Evolutionary conservation across 495 filamentous ascomycete genomes (phyloP).

Genomic region (Penicillium mononematosum): DNA sequence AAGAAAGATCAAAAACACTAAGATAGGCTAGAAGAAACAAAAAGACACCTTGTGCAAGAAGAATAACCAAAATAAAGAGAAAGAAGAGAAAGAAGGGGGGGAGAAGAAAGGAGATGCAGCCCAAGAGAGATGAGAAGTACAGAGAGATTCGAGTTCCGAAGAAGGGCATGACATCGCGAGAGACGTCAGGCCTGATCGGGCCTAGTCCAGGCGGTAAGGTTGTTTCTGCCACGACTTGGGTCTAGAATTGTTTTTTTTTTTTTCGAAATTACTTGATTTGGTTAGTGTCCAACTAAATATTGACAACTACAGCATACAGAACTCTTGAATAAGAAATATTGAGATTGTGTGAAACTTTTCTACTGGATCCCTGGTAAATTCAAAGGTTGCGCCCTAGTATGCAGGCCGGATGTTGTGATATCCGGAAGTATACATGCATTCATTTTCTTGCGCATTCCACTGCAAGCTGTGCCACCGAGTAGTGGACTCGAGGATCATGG

Average conservation of each 20-base stretch:
- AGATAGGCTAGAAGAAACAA: background rate
- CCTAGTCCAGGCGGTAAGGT: constrained; percentile 27
- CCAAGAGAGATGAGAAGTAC: constrained; percentile 20
- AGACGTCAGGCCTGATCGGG: constrained; percentile 34
- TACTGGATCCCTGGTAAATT: background rate
- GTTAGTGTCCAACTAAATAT: constrained; percentile 8
- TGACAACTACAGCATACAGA: background rate
- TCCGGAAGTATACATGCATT: constrained; percentile 11
- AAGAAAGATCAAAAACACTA: constrained; percentile 2
- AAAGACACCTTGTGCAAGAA: constrained; percentile 8
- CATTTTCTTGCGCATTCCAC: constrained; percentile 5
- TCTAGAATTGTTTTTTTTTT: constrained; percentile 9
- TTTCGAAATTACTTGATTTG: background rate
- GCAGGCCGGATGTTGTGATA: constrained; percentile 10
- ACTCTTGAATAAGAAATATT: background rate
- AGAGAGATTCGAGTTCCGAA: constrained; percentile 16
- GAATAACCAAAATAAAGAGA: constrained; percentile 1
- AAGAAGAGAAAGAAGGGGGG: constrained; percentile 24
- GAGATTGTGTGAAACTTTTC: background rate
- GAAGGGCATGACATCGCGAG: constrained; percentile 33
- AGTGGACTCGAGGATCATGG: background rate
- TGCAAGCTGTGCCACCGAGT: constrained; percentile 4
- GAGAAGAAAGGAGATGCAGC: constrained; percentile 21
- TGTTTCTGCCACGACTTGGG: constrained; percentile 23
- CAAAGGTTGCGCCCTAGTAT: background rate